Base-by-base conservation (phyloP, 352 stramenopile genomes). In the Phytopythium kandeliae region DNA sequence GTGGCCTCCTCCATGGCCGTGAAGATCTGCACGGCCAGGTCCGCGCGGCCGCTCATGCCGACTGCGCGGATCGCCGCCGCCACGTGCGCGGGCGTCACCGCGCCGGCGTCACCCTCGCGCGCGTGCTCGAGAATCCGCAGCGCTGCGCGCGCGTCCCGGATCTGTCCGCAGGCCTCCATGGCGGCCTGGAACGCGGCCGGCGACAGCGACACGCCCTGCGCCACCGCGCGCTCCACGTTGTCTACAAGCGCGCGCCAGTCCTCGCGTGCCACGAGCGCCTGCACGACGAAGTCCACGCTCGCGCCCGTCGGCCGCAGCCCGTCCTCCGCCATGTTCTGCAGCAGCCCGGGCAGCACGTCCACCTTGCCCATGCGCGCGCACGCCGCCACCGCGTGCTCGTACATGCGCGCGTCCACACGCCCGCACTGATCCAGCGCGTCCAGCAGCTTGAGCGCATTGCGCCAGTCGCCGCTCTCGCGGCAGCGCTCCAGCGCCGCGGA, bases 281-380 rank as follows among this genome's bases (percentile, higher is more conserved):
- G 83, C 55, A 91, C 76, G 40, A 91, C 73, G 46, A 89, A 85
- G 65, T 93, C 83, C 41, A 93, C 69, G 8, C 76, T 91, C 36
- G 69, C 66, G 50, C 67, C 63, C 2, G 80, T 92, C 21, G 83
- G 73, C 33, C 65, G 53, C 16, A 93, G 63, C 47, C 71, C 51
- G 54, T 93, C 83, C 19, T 85, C 70, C 15, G 74, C 49, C 83
- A 93, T 93, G 55, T 90, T 89, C 53, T 86, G 71, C 24, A 91
- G 57, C 37, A 93, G 53, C 0, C 78, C 77, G 0, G 77, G 75
- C 11, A 93, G 65, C 44, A 90, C 78, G 26, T 91, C 78, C 44
- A 90, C 75, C 51, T 87, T 88, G 51, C 81, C 80, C 71, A 86
- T 85, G 51, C 83, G 83, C 37, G 80, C 83, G 50, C 81, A 90